These are phyloP conservation scores for Apiotrichum akiyoshidainum DNA, from an alignment of 1,284 basidiomycete species.

Conservation along the genomic window DNA sequence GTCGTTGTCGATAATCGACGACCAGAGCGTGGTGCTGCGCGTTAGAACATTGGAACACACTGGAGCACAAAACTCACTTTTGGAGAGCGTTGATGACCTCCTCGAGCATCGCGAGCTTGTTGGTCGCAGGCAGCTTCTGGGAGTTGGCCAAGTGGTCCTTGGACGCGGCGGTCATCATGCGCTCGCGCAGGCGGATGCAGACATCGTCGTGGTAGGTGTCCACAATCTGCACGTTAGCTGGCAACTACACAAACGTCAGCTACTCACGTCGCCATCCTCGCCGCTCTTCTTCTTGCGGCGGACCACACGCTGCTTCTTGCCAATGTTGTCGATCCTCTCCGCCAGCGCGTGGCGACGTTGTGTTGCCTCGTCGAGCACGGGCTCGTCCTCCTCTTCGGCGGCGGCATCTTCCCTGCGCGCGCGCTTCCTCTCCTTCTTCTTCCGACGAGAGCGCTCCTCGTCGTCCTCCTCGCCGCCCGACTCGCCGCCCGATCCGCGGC, in stretches of 20 bases:
- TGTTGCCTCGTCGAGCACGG: conserved; percentile 28
- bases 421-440: conserved; percentile 54
- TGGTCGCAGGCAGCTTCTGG: conserved; percentile 76
- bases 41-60: too few species aligned
- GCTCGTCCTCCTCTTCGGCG: conserved; percentile 46
- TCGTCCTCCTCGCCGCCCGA: conserved; percentile 55
- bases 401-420: conserved; percentile 11
- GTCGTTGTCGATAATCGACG: conserved; percentile 93
- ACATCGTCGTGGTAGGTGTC: conserved; percentile 90
- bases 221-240: conserved; percentile 52
- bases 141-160: conserved; percentile 78
- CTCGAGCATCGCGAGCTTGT: conserved; percentile 79
- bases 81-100: conserved; percentile 90
- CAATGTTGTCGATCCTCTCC: conserved; percentile 67
- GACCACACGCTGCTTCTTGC: conserved; percentile 70
- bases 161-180: conserved; percentile 83
- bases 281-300: conserved; percentile 65
- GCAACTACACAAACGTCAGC: too few species aligned
- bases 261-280: conserved; percentile 56
- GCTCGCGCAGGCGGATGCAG: conserved; percentile 74
- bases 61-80: conserved; percentile 69
- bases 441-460: conserved; percentile 47
- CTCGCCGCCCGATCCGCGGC: conserved; percentile 52
- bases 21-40: conserved; percentile 71
- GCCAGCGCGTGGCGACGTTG: conserved; percentile 31